Base-by-base conservation (phyloP, 352 stramenopile genomes). In the Globisporangium paddicum region DNA sequence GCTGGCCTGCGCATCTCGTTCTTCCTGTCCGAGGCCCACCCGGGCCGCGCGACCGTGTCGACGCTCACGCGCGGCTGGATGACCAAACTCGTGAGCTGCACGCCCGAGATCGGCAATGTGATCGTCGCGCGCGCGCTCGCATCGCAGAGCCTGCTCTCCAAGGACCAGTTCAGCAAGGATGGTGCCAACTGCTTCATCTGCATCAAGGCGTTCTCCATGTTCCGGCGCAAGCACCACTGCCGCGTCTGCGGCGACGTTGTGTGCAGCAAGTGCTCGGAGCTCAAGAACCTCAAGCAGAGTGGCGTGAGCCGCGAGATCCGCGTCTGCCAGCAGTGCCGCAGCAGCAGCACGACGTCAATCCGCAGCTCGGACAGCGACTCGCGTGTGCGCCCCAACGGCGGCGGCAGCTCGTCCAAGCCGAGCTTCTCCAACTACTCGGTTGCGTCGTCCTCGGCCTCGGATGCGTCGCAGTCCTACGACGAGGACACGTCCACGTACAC, bases 141-240 rank as follows among this genome's bases (percentile, higher is more conserved):
- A 26, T 75, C 73, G 35, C 79, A 88, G 28, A 82, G 72, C 14
- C 60, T 94, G 28, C 56, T 94, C 14, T 78, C 72, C 9, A 92
- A 92, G 66, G 69, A 86, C 26, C 77, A 90, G 55, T 92, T 94
- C 51, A 67, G 76, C 50, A 94, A 90, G 60, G 79, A 94, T 49
- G 82, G 85, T 44, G 68, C 71, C 4, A 75, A 73, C 49, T 95
- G 86, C 73, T 84, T 78, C 60, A 41, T 92, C 47, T 95, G 86
- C 52, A 50, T 76, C 23, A 93, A 90, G 59, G 66, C 70, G 16
- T 95, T 95, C 59, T 82, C 66, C 13, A 68, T 93, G 26, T 75
- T 95, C 46, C 82, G 83, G 0, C 82, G 83, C 42, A 93, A 93
- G 67, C 86, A 95, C 59, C 86, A 95, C 66, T 95, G 86, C 62